Percentiles rank a stretch among this genome's conserved stretches.
Conservation (phyloP, 2,329 filamentous ascomycete species). For the Pestalotiopsis sp. region DNA sequence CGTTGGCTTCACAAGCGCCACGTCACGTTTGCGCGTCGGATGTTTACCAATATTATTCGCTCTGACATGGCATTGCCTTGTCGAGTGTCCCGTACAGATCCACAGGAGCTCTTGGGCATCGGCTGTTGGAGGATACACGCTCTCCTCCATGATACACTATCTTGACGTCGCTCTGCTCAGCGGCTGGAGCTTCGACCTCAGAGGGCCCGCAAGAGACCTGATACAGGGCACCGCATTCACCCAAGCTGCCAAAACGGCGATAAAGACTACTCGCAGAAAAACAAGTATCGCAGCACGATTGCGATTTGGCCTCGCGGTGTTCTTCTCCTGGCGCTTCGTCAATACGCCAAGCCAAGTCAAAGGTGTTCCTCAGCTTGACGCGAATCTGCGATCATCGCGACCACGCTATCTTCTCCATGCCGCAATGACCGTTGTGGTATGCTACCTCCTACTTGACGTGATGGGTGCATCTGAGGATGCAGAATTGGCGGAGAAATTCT, state of each 20-base stretch:
- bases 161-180: constrained; percentile 15
- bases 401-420: background rate
- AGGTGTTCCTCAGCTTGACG: constrained; percentile 4
- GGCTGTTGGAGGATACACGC: constrained; percentile 15
- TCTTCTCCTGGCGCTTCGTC: constrained; percentile 19
- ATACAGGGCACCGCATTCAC: background rate
- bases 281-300: background rate
- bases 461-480: background rate
- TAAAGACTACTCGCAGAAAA: background rate
- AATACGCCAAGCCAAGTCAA: constrained; percentile 16
- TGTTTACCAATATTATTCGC: constrained; percentile 11
- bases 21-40: background rate
- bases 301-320: constrained; percentile 15
- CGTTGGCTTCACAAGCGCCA: background rate
- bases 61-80: constrained; percentile 14
- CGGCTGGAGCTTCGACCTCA: constrained; percentile 13
- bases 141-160: constrained; percentile 15
- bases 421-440: background rate
- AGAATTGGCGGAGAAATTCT: background rate
- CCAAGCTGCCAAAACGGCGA: background rate
- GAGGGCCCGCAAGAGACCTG: constrained; percentile 3
- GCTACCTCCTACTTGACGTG: background rate
- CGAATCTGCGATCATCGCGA: background rate
- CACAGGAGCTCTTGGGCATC: constrained; percentile 13
- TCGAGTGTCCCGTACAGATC: constrained; percentile 12